Base-by-base conservation (phyloP, 208 protist genomes). In the Trypanosoma vivax region DNA sequence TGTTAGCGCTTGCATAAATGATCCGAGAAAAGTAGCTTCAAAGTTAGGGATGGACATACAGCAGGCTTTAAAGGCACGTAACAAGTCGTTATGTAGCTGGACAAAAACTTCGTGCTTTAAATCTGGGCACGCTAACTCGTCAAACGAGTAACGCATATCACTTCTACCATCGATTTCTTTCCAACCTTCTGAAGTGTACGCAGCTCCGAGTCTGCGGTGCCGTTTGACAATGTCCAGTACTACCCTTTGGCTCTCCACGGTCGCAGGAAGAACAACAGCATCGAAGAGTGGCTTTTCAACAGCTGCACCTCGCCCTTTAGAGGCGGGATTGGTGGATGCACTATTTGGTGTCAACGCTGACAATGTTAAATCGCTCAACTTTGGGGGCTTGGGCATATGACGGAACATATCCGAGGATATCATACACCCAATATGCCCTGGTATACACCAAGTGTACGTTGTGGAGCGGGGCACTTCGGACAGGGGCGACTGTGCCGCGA, bases 41-140 rank as follows among this genome's bases (percentile, higher is more conserved):
- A 69, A 69, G 42, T 60, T 45, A n/a, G 62, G 53, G 50, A 58
- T 53, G 3, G 45, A 16, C 24, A 53, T 40, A 41, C 55, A 58
- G 13, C 45, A 43, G 0, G 38, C 62, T 38, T 52, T 69, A 40
- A 69, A 53, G 3, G 28, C 21, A 28, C 62, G 62, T 19, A 69
- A 19, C 14, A 69, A 31, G 19, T 69, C 62, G 19, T 69, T 54
- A 48, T 69, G 47, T 25, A 69, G 31, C n/a, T 50, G 52, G 34
- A 50, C 48, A 46, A 69, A 56, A 28, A 14, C 2, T 31, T 69
- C 62, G 25, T 56, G 48, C 45, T 60, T 63, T 30, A 69, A 21
- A 24, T 62, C 51, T 37, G 16, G 11, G 35, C 53, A 69, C 5
- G 41, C 38, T 13, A 69, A 28, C 25, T 69, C 62, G 9, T 50